Base-by-base conservation (phyloP, 768 basidiomycete genomes). In the Pleurotus cornucopiae region DNA sequence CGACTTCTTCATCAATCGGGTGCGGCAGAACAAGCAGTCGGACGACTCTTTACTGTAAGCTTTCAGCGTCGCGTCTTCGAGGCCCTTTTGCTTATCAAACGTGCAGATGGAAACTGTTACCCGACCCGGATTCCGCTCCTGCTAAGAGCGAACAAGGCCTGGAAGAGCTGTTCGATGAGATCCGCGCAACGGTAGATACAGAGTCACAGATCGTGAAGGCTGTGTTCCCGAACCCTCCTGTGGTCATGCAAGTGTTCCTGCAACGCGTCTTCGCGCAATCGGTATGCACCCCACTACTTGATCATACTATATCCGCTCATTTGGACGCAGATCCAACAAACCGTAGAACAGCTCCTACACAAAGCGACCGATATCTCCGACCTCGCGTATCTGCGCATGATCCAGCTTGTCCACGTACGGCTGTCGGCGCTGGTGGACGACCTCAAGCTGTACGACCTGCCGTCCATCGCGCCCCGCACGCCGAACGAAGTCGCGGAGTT, bases 161-260 rank as follows among this genome's bases (percentile, higher is more conserved):
- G 37, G 76, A 78, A 5, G 88, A 87, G 34, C 72, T 98, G 37
- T 92, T 96, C 64, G 74, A 76, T 18, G 94, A 98, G 69, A 98
- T 99, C 56, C 79, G 93, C 41, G 77, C 78, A 3, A 98, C 96
- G 0, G 94, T 98, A 20, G 91, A 88, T 34, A 94, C 96, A 55
- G 97, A 99, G 71, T 89, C 92, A 0, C 94, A 98, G 66, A 99
- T 99, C 52, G 95, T 99, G 25, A 95, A 97, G 68, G 96, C 94
- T 2, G 97, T 99, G 11, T 99, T 99, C 69, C 97, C 97, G 0
- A 94, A 96, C 63, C 96, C 97, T 6, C 84, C 89, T 14, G 83
- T 92, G 13, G 97, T 99, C 3, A 95, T 98, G 93, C 94, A 97
- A 68, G 95, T 98, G 13, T 98, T 99, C 71, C 69, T 99, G 41